These are phyloP conservation scores for Acacia confusa DNA, from an alignment of 306 rosid genomes.

Conservation along the genomic window DNA sequence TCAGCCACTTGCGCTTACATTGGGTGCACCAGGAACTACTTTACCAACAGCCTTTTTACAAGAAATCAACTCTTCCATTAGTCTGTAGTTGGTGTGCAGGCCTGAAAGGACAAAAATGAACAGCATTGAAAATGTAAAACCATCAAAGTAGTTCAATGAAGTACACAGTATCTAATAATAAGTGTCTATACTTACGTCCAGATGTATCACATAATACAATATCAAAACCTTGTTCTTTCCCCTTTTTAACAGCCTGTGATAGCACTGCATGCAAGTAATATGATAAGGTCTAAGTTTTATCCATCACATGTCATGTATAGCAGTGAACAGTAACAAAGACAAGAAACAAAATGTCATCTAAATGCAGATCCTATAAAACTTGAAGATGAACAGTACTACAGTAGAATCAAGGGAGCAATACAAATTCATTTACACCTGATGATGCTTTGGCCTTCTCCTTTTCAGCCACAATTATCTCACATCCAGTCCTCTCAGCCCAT, in stretches of 20 bases:
- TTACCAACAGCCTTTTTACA: conserved; percentile 89
- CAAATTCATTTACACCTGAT: conserved; percentile 51
- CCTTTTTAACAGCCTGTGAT: conserved; percentile 85
- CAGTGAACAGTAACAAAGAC: background rate
- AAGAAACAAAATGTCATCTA: background rate
- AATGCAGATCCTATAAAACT: background rate
- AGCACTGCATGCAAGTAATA: conserved; percentile 83
- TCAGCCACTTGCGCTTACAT: conserved; percentile 53
- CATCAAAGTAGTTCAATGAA: conserved; percentile 21
- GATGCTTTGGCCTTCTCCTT: conserved; percentile 81
- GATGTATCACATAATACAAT: conserved; percentile 93
- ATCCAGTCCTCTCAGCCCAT: conserved; percentile 97
- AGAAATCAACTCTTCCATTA: conserved; percentile 96
- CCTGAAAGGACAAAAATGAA: conserved; percentile 53
- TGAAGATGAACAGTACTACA: conserved; percentile 18
- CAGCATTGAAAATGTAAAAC: conserved; percentile 20
- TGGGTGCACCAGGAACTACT: conserved; percentile 84
- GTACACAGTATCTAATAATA: conserved; percentile 19
- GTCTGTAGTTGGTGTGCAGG: conserved; percentile 91
- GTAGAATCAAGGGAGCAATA: conserved; percentile 2
- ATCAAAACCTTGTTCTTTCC: conserved; percentile 82
- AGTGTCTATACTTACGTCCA: conserved; percentile 71
- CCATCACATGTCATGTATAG: background rate
- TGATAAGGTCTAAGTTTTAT: conserved; percentile 33
- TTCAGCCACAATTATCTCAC: conserved; percentile 92